Evolutionary conservation across 176 grass and related monocot species (phyloP), one percentile per base, ranked within the genome.

Genomic region (Elaeis guineensis): DNA sequence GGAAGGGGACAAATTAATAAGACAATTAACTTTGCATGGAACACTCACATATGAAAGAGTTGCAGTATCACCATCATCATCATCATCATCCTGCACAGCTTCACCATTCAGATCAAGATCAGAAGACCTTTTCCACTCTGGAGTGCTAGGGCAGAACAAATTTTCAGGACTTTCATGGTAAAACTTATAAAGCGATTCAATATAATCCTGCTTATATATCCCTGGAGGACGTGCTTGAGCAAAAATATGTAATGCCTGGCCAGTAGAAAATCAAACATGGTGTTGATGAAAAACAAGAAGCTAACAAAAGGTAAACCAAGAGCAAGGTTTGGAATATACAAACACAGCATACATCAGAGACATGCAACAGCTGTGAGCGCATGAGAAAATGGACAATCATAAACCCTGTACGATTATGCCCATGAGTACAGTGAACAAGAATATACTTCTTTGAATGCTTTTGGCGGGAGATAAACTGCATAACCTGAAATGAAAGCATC

Each of bases 371-470:
- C 3, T 86, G 94, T 70, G 84, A 78, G 21, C 93, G 70, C 88
- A 98, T 89, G 56, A 98, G 81, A 67, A 81, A 98, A 86, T 98
- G 94, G 60, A 98, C 75, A 61, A 93, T 93, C 94, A 98, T 98
- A 76, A 98, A 98, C 22, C 94, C 94, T 57, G 94, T 98, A 48
- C 94, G 94, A 59, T 98, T 98, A 67, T 98, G 94, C 51, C 94
- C 94, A 91, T 98, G 94, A 55, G 94, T 98, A 74, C 94, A 98
- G 74, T 98, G 94, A 70, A 98, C 88, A 67, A 98, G 73, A 74
- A 98, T 72, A 77, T 93, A 93, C 54, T 91, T 83, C 74, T 76
- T 98, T 65, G 71, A 39, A 23, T 83, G 73, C 71, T 85, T 98
- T 66, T 92, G 88, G 58, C 88, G 84, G 25, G 88, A 82, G 52